phyloP scores from a whole-genome alignment of 2,329 filamentous ascomycete species.

The Clonostachys byssicola region DNA sequence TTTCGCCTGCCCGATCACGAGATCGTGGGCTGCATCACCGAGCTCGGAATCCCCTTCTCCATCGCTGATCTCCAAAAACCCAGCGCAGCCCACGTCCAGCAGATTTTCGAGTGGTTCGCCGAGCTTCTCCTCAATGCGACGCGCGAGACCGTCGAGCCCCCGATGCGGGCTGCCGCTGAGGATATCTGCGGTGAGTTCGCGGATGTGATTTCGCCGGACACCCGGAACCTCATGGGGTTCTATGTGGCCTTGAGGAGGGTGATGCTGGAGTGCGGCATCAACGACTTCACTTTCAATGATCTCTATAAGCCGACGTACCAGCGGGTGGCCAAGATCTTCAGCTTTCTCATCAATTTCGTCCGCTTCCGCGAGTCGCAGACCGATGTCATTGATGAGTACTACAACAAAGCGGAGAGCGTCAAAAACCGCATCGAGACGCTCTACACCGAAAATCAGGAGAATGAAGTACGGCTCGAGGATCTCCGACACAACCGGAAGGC shows the following conservation, averaged over 20 bases:
- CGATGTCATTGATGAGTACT: conserved; percentile 83
- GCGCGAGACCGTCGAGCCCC: conserved; percentile 87
- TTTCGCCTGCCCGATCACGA: conserved; percentile 65
- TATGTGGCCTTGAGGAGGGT: conserved; percentile 79
- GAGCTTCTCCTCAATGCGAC: conserved; percentile 92
- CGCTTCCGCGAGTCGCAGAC: conserved; percentile 94
- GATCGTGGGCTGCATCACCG: conserved; percentile 94
- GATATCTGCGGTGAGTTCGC: conserved; percentile 80
- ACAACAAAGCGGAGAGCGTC: conserved; percentile 82
- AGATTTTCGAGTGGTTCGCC: conserved; percentile 97
- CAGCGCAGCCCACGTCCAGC: conserved; percentile 90
- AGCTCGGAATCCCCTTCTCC: conserved; percentile 89
- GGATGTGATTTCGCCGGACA: conserved; percentile 83
- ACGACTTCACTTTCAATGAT: conserved; percentile 90
- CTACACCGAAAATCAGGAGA: conserved; percentile 81
- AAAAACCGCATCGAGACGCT: conserved; percentile 85
- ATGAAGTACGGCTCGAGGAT: conserved; percentile 74
- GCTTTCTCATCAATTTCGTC: conserved; percentile 98
- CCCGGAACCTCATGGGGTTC: conserved; percentile 92
- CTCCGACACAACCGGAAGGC: conserved; percentile 76
- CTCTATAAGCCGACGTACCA: conserved; percentile 87
- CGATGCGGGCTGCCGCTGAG: conserved; percentile 88
- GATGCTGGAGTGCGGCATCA: conserved; percentile 83
- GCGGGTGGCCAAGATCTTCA: conserved; percentile 90
- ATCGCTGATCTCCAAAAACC: conserved; percentile 88